Percentiles rank a stretch among this genome's conserved stretches.
phyloP scores from a whole-genome alignment of 768 basidiomycete species.

The Termitomyces eurrhizus region DNA sequence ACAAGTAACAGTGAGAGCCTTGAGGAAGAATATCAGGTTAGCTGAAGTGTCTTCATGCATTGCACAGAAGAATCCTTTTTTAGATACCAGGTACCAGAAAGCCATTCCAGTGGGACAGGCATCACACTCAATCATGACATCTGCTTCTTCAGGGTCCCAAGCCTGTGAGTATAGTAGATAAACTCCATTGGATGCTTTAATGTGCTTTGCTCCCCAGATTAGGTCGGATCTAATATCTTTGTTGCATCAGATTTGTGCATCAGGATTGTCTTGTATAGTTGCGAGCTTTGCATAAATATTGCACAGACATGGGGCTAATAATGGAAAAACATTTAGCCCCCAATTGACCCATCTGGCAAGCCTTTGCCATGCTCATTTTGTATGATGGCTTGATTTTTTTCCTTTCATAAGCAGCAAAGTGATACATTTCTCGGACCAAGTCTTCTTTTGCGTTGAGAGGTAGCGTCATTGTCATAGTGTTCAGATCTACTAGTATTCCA shows the following conservation, averaged over 20 bases:
- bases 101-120: conserved; percentile 16
- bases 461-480: neutral
- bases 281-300: neutral
- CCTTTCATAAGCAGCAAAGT: neutral
- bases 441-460: neutral
- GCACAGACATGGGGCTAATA: neutral
- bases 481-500: neutral
- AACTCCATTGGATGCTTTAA: conserved; percentile 15
- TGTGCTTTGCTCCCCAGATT: conserved; percentile 23
- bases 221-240: neutral
- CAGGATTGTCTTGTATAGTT: too few relatives aligned
- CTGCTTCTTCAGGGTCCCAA: neutral
- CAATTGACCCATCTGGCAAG: too few relatives aligned
- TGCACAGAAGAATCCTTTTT: conserved; percentile 5
- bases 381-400: neutral
- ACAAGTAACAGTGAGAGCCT: conserved; percentile 2
- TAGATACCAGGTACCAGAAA: conserved; percentile 18
- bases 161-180: conserved; percentile 11
- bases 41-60: neutral
- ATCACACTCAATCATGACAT: conserved; percentile 4
- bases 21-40: neutral
- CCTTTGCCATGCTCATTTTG: neutral
- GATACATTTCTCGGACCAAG: neutral
- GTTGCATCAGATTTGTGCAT: conserved; percentile 21
- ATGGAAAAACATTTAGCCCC: neutral